Evolutionary conservation across 768 basidiomycete genomes (phyloP).

Genomic region (Pleurotus citrinopileatus): DNA sequence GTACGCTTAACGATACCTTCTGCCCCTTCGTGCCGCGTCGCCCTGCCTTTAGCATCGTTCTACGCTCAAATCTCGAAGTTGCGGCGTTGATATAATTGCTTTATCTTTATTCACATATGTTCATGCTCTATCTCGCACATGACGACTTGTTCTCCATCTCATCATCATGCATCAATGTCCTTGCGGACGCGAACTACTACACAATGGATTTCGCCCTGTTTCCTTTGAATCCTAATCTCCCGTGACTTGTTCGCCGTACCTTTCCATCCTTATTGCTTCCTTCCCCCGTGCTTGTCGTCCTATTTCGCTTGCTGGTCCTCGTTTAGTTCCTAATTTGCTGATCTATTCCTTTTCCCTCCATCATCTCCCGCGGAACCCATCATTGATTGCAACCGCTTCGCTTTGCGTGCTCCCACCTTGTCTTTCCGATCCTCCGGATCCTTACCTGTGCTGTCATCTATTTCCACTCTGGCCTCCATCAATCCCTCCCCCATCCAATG

Average conservation of each 20-base stretch:
- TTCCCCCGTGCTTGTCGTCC: not conserved
- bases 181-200: not conserved
- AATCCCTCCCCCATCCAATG: slow-evolving; percentile 17
- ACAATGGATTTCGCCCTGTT: not conserved
- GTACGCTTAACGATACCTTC: slow-evolving; percentile 30
- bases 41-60: slow-evolving; percentile 53
- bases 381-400: slow-evolving; percentile 15
- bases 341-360: slow-evolving; percentile 11
- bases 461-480: slow-evolving; percentile 10
- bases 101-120: slow-evolving; percentile 12
- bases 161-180: not conserved
- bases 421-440: slow-evolving; percentile 21
- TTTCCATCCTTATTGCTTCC: not conserved
- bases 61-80: slow-evolving; percentile 61
- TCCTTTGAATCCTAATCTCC: slow-evolving; percentile 9
- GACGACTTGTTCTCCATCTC: slow-evolving; percentile 11
- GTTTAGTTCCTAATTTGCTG: slow-evolving; percentile 14
- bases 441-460: slow-evolving; percentile 16
- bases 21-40: slow-evolving; percentile 14
- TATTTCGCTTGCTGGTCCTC: slow-evolving; percentile 1
- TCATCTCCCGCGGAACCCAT: slow-evolving; percentile 11
- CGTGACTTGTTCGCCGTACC: not conserved
- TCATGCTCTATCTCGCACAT: slow-evolving; percentile 7
- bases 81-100: slow-evolving; percentile 58
- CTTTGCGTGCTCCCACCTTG: slow-evolving; percentile 16